Base-by-base conservation (phyloP, 2,329 filamentous ascomycete species). In the Graphilbum sp. region DNA sequence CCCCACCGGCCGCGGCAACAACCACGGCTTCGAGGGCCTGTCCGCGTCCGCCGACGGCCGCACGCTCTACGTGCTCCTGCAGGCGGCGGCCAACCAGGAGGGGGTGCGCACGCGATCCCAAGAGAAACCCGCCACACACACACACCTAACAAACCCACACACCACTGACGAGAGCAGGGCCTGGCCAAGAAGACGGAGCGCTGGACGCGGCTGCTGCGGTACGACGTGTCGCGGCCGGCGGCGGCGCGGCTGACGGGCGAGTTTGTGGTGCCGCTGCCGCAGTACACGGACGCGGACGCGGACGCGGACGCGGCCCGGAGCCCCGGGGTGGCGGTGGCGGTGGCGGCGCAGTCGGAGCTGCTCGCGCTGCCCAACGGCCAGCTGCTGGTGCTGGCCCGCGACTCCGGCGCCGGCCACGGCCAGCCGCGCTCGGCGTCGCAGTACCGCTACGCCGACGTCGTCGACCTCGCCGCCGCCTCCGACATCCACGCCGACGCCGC, bases 1-100 rank as follows among this genome's bases (percentile, higher is more conserved):
- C 32, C 40, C 40, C 13, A 42, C 40, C 3, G 79, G 79, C 12
- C 68, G 79, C 17, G 61, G 66, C 39, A 83, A 85, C 53, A 85
- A 85, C 53, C 77, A 82, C 51, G 40, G 79, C n/a, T 71, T 84
- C 35, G 79, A 85, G 54, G 78, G 73, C 0, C 55, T 85, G 35
- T 77, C 74, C 0, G 55, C 69, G n/a, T 72, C 68, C 4, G 60
- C 66, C 0, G 71, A 79, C 45, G 75, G 76, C 10, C 72, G 70
- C 43, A 70, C 62, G 2, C 59, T 84, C 11, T 83, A 72, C 49
- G 67, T 69, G 2, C 61, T 84, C 40, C 58, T 82, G 18, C 79
- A 86, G 51, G 73, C 71, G 2, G 75, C 77, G 0, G 58, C 72
- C 5, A 64, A 68, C 41, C 72, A 79, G 48, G 41, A 43, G 15